Conservation (phyloP, 345 rosid genomes). For the Turnera subulata region DNA sequence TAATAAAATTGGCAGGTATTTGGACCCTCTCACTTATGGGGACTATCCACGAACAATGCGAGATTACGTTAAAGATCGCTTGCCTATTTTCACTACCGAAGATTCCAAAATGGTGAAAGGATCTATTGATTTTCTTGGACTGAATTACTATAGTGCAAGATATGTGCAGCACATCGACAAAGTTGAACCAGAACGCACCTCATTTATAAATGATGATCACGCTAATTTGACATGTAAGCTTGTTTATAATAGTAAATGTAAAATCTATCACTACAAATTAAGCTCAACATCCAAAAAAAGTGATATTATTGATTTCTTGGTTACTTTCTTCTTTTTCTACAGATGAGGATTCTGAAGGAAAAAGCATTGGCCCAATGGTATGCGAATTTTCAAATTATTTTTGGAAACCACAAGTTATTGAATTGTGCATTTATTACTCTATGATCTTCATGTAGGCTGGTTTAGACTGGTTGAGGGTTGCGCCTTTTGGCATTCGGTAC, state of each 20-base stretch:
- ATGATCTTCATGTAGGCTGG: not conserved
- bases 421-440: not conserved
- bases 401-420: too few relatives aligned
- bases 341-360: too few relatives aligned
- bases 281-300: too few relatives aligned
- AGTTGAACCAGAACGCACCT: not conserved
- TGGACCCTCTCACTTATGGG: slow-evolving; percentile 13
- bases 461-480: slow-evolving; percentile 2
- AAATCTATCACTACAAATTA: too few relatives aligned
- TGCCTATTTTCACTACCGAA: not conserved
- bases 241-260: not conserved
- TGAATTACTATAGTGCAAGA: slow-evolving; percentile 10
- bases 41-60: slow-evolving; percentile 14
- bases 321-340: too few relatives aligned
- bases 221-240: not conserved
- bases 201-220: not conserved
- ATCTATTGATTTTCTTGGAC: slow-evolving; percentile 15
- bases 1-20: not conserved
- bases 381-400: not conserved
- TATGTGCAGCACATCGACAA: slow-evolving; percentile 2
- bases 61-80: slow-evolving; percentile 4
- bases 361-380: not conserved
- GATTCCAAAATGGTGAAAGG: not conserved
- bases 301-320: too few relatives aligned
- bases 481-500: slow-evolving; percentile 10